phyloP scores from a whole-genome alignment of 768 basidiomycete species.

The Naganishia friedmannii region DNA sequence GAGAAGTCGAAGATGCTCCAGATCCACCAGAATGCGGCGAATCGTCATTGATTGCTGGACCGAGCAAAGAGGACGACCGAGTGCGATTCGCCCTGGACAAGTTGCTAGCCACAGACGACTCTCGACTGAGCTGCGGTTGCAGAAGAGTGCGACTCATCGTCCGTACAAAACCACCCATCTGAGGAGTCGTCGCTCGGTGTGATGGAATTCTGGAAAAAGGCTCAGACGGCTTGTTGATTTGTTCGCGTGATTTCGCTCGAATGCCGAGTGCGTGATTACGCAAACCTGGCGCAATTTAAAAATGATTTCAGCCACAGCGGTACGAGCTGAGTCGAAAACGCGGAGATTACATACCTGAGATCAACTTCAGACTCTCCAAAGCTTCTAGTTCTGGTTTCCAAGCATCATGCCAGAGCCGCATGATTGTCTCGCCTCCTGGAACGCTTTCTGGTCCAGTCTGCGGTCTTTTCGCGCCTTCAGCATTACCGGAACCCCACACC shows the following conservation, averaged over 20 bases:
- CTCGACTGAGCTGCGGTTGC: constrained; percentile 1
- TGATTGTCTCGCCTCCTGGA: not conserved
- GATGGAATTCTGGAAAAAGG: not conserved
- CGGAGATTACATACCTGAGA: not conserved
- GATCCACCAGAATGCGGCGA: not conserved
- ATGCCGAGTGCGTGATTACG: not conserved
- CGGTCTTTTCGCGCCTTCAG: not conserved
- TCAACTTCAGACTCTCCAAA: not conserved
- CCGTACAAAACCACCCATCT: not conserved
- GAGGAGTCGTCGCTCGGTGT: not conserved
- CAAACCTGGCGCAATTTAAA: not conserved
- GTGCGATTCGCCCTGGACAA: constrained; percentile 8
- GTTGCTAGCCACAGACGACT: not conserved
- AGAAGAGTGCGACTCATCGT: not conserved
- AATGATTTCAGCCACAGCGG: not conserved
- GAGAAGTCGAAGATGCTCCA: not conserved
- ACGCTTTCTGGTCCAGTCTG: constrained; percentile 4
- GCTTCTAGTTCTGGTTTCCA: constrained; percentile 2
- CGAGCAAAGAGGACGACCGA: constrained; percentile 1
- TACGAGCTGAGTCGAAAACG: too few species aligned
- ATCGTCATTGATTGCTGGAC: not conserved
- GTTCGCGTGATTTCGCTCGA: not conserved
- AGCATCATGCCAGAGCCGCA: not conserved
- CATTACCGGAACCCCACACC: not conserved
- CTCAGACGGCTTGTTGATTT: not conserved